Evolutionary conservation across 106 monocot genomes (phyloP), one percentile per base, ranked within the genome.

Genomic region (Acanthochlamys bracteata): DNA sequence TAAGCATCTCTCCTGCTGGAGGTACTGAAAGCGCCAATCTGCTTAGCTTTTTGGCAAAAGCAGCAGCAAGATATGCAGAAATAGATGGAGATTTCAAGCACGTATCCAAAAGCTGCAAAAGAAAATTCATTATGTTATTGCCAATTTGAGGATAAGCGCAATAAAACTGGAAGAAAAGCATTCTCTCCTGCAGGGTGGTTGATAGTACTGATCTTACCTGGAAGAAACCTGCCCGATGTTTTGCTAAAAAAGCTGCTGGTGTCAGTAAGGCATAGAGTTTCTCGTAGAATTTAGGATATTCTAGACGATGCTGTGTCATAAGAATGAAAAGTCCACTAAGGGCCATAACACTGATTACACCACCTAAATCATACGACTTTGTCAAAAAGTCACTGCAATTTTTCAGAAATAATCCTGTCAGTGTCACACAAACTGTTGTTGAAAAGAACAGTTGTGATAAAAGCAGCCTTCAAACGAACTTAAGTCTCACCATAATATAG

Each of bases 281-380:
- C 64, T 83, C 88, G 60, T 98, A 98, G 55, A 83, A 98, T 17
- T 91, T 88, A 0, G 88, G 91, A 79, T 91, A 91, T 64, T 91
- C 87, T 42, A 98, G 69, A 21, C 91, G 88, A 73, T 96, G 84
- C 64, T 91, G 59, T 55, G 96, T 91, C 82, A 91, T 91, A 45
- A 96, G 91, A 78, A 91, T 79, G 61, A 83, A 96, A 27, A 96
- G 84, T 16, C 91, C 85, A 74, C 74, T 96, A 49, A 96, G 82
- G 14, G 91, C 84, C 88, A 91, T 91, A 45, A 96, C 88, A 74
- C 96, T 96, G 66, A 96, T 88, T 27, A 91, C 85, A 63, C 96
- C 96, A 39, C 96, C 91, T 74, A 96, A 80, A 60, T 96, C 91
- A 69, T 91, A 96, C 25, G 96, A 96, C 64, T 73, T 91, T 53